Evolutionary conservation across 2,329 filamentous ascomycete species (phyloP).

Genomic region (Cercospora sojina): DNA sequence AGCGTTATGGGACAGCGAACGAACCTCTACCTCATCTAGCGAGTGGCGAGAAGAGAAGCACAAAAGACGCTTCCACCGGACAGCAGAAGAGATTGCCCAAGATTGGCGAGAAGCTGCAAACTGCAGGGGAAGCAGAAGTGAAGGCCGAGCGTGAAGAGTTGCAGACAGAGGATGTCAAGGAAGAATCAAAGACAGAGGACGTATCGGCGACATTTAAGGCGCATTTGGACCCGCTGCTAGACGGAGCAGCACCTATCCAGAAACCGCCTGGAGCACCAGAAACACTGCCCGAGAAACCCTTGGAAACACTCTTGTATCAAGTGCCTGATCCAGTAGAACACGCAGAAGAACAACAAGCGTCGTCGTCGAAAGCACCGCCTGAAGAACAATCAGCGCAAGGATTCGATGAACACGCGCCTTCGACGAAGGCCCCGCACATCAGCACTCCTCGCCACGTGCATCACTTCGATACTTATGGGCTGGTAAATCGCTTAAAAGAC

Average conservation of each 20-base stretch:
- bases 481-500: constrained; percentile 74
- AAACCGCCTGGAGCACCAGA: constrained; percentile 18
- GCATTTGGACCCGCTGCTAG: constrained; percentile 29
- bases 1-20: constrained; percentile 50
- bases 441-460: constrained; percentile 80
- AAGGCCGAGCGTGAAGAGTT: constrained; percentile 21
- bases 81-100: constrained; percentile 29
- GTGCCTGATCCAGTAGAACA: constrained; percentile 31
- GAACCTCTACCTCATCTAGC: constrained; percentile 45
- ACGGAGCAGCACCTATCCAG: constrained; percentile 19
- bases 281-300: constrained; percentile 26
- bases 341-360: constrained; percentile 21
- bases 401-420: constrained; percentile 51
- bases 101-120: constrained; percentile 35
- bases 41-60: constrained; percentile 28
- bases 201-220: constrained; percentile 9
- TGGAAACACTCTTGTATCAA: constrained; percentile 33
- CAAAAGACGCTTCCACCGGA: constrained; percentile 20
- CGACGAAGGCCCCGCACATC: constrained; percentile 55
- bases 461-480: constrained; percentile 91
- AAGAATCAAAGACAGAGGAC: constrained; percentile 25
- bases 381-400: constrained; percentile 29
- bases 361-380: constrained; percentile 8
- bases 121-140: constrained; percentile 32
- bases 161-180: constrained; percentile 1